A percentile compares a stretch with the other conserved stretches of the same genome.
Evolutionary conservation across 768 basidiomycete species (phyloP).

Genomic region (Lactifluus piperatus): DNA sequence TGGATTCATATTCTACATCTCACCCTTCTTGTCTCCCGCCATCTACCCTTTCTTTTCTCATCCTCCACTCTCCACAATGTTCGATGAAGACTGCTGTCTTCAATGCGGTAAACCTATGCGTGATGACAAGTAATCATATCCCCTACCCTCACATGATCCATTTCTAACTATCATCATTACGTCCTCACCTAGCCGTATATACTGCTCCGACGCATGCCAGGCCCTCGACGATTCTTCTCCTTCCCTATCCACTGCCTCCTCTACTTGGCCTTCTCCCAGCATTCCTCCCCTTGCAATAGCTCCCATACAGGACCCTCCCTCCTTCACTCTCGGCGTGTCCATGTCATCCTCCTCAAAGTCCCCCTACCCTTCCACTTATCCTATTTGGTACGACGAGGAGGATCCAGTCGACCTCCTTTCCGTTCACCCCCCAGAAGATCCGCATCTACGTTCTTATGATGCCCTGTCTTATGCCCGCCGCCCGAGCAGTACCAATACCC

Average conservation of each 20-base stretch:
- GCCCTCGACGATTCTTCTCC: slow-evolving; percentile 21
- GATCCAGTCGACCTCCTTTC: slow-evolving; percentile 10
- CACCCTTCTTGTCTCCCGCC: slow-evolving; percentile 4
- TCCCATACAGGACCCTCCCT: slow-evolving; percentile 8
- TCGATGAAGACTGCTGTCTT: slow-evolving; percentile 25
- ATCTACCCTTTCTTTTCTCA: not conserved
- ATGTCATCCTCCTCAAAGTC: slow-evolving; percentile 16
- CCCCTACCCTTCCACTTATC: slow-evolving; percentile 3
- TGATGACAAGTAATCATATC: slow-evolving; percentile 16
- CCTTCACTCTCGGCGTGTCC: slow-evolving; percentile 12
- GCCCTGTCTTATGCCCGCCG: slow-evolving; percentile 21
- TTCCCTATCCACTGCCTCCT: slow-evolving; percentile 22
- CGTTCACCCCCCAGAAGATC: slow-evolving; percentile 1
- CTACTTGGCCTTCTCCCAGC: slow-evolving; percentile 19
- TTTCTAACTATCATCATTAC: slow-evolving; percentile 17
- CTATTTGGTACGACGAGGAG: slow-evolving; percentile 19
- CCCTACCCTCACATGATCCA: slow-evolving; percentile 13
- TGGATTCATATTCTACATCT: no score
- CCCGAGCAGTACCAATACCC: slow-evolving; percentile 20
- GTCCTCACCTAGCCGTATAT: slow-evolving; percentile 20
- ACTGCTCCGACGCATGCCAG: slow-evolving; percentile 21
- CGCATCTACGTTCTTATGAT: not conserved
- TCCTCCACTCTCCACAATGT: slow-evolving; percentile 17
- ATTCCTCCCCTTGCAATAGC: slow-evolving; percentile 7
- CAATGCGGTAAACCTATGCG: slow-evolving; percentile 23